Conservation (phyloP, 2,329 filamentous ascomycete genomes). For the Fusarium temperatum region DNA sequence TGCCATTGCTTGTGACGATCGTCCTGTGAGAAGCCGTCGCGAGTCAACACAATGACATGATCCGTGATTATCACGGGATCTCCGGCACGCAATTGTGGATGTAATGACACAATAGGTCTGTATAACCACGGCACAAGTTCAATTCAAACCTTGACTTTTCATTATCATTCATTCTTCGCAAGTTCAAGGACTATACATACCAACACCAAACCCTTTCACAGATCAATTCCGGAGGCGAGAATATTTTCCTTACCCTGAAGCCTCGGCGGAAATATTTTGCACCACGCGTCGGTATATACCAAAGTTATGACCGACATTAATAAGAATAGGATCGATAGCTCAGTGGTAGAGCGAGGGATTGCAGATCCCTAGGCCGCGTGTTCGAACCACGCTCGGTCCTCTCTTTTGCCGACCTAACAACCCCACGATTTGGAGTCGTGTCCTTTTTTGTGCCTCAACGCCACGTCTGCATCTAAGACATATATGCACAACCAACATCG, state of each 20-base stretch:
- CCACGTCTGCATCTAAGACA: not conserved
- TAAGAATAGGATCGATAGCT: constrained; percentile 32
- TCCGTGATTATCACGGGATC: not conserved
- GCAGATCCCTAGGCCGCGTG: constrained; percentile 37
- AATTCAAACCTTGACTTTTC: not conserved
- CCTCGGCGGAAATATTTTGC: accelerated
- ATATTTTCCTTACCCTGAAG: not conserved
- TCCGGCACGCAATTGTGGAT: constrained; percentile 5
- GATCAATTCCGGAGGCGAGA: too few relatives aligned
- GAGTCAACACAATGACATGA: constrained; percentile 4
- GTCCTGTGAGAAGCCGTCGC: not conserved
- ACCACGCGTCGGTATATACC: accelerated
- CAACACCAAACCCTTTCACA: not conserved
- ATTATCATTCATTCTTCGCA: not conserved
- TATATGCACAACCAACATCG: not conserved
- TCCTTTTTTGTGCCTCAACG: constrained; percentile 23
- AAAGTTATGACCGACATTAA: accelerated
- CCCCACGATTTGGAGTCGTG: not conserved
- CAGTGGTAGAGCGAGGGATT: constrained; percentile 38
- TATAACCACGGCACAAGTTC: not conserved
- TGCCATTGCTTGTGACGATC: not conserved
- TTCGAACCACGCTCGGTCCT: constrained; percentile 38
- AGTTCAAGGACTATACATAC: not conserved
- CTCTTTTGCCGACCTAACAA: constrained; percentile 1
- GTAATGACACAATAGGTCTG: not conserved